Evolutionary conservation across 2,329 filamentous ascomycete species (phyloP), one percentile per base, ranked within the genome.

Genomic region (Fusarium liriodendri): DNA sequence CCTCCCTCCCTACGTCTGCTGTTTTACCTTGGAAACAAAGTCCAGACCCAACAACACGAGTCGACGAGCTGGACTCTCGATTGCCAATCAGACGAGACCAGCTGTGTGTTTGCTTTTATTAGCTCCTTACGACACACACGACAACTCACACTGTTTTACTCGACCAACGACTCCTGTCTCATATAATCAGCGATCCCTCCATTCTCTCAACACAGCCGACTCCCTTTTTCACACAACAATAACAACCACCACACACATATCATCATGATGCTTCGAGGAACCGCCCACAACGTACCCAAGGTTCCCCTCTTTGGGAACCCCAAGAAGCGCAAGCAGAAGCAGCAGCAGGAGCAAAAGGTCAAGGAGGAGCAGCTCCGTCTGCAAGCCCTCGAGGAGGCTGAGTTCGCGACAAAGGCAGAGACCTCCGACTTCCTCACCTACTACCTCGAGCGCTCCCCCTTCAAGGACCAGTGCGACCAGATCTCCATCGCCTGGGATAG

Each of bases 401-500:
- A 82, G 35, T 79, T 79, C 45, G 76, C 72, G 10, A 79, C 80
- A 32, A 79, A 78, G 60, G 74, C 75, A 33, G 77, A 78, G 64
- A 82, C 82, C 7, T 77, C 71, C 71, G 71, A 80, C 62, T 83
- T 80, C 69, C 77, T 83, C 66, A 65, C 77, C 42, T 76, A 77
- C 62, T 83, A 75, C 38, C 71, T 83, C 77, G 81, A 74, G 69
- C 60, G 79, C 78, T 75, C 72, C 29, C 72, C 72, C 47, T 75
- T 73, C 66, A 75, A 57, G 63, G 72, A 75, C 33, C 79, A 80
- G 67, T 71, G 76, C 55, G 80, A 81, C 62, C 80, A 78, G 29
- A 83, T 83, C 67, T 77, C 78, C 62, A 81, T 83, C 65, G 74
- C 79, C 25, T 78, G 76, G 72, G 81, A 83, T 5, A 77, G 69